Base-by-base conservation (phyloP, 2,329 filamentous ascomycete species). In the Sporothrix luriei region DNA sequence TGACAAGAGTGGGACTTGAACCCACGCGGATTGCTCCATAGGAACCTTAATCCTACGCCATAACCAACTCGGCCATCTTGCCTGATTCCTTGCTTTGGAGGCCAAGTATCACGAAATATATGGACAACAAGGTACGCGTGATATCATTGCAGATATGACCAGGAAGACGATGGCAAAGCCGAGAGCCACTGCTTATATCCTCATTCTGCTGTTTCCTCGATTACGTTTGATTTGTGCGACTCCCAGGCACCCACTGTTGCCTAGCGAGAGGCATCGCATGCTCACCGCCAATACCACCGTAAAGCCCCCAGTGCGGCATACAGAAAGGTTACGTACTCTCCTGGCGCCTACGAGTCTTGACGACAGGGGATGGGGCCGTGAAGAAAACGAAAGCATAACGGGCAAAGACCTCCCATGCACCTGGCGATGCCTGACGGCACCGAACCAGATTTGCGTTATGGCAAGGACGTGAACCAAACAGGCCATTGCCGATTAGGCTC, bases 1-100 rank as follows among this genome's bases (percentile, higher is more conserved):
- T 78, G 78, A 79, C 75, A 74, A 77, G 75, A 77, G 78, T 79
- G 78, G 77, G 78, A 79, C 75, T 79, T 76, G 78, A 79, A 79
- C 78, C 78, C 78, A 79, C 78, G 78, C 76, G 77, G 77, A 73
- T 73, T 74, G 71, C 73, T 74, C 73, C 73, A 74, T 72, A 74
- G 72, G 69, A 73, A 78, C 74, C 73, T 74, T 75, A 74, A 74
- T 74, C 74, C 73, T 74, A 73, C 74, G 74, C 74, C 74, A 75
- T 75, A 75, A 75, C 74, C 74, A 75, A 75, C 74, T 75, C 74
- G 74, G 74, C 74, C 74, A 75, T 75, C 74, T 75, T 70, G 69
- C 72, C 72, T 65, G 33, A 21, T 10, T 40, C 26, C 21, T 61
- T 68, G 65, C 46, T 43, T 6, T 48, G 13, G 13, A 4, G 10